Evolutionary conservation across 495 filamentous ascomycete genomes (phyloP), one percentile per base, ranked within the genome.

Genomic region (Choiromyces venosus): DNA sequence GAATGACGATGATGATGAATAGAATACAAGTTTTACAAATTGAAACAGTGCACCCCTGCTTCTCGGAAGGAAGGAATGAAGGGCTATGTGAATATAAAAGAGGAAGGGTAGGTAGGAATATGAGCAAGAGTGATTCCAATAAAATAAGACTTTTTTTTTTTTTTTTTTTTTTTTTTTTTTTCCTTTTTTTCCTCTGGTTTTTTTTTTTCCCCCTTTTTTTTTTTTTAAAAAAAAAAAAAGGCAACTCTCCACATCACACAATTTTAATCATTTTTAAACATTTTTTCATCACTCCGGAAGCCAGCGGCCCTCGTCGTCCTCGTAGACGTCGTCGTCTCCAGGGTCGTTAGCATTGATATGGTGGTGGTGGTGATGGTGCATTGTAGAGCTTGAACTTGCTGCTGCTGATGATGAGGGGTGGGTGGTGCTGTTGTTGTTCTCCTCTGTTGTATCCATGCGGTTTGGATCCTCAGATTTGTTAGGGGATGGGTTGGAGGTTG

Each of bases 291-390:
- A 52, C n/a, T 61, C 52, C 9, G 46, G 46, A 25, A 25, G 46
- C 52, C 52, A 61, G 52, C 52, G 52, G 12, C 52, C 52, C 14
- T 70, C 35, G 44, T 70, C 35, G 6, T 25, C 35, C 40, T 70
- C 36, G 6, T 68, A 68, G 66, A 68, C 66, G 68, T 70, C 68
- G 44, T 70, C 37, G 68, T 70, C 38, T 33, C 56, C 38, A 36
- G 33, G n/a, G 46, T 70, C 37, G 44, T 70, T 44, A 56, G 37
- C 29, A 61, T 56, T 44, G 25, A 68, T 68, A 38, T 68, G n/a
- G 40, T 70, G 35, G 16, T 52, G 21, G 46, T 70, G 38, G 12
- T 67, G 7, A 19, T 67, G 21, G 66, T n/a, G n/a, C n/a, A n/a
- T n/a, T n/a, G 33, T 29, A 33, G 52, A 25, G 33, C 52, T 61